Percentiles rank a stretch among this genome's conserved stretches.
These are phyloP conservation scores for Wickerhamiella occidentalis DNA, from an alignment of 805 yeast genomes.

Conservation along the genomic window DNA sequence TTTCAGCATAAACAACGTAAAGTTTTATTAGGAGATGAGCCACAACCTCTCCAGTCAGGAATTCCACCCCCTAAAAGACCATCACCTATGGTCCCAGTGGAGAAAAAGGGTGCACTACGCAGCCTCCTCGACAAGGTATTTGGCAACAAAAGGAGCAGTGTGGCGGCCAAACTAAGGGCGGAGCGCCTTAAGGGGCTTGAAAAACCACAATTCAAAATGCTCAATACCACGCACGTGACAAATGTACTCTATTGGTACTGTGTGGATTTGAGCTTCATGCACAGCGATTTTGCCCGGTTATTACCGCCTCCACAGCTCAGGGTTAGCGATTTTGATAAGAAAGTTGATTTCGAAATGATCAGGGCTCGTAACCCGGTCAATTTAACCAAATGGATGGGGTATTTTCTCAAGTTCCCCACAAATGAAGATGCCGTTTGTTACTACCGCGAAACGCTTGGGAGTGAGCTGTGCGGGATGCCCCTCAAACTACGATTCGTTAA, in stretches of 20 bases:
- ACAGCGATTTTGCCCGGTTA: constrained; percentile 26
- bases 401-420: constrained; percentile 42
- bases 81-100: constrained; percentile 12
- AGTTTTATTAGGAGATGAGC: neutral
- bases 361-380: constrained; percentile 39
- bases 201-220: constrained; percentile 13
- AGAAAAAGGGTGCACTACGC: constrained; percentile 7
- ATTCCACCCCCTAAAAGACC: constrained; percentile 13
- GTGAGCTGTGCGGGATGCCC: constrained; percentile 40
- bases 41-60: neutral
- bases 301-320: constrained; percentile 22
- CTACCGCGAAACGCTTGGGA: constrained; percentile 38
- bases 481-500: constrained; percentile 37
- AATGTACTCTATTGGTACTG: constrained; percentile 28
- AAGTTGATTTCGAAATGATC: constrained; percentile 31
- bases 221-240: constrained; percentile 20
- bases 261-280: constrained; percentile 23
- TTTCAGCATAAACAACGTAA: neutral
- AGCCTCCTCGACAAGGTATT: constrained; percentile 13
- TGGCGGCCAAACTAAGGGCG: constrained; percentile 1
- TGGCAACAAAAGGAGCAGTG: neutral
- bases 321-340: constrained; percentile 12
- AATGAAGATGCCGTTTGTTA: constrained; percentile 41
- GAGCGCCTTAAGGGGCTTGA: constrained; percentile 8
- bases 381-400: constrained; percentile 36